Conservation (phyloP, 192 early-diverging fungal species). For the Nowakowskiella sp. region DNA sequence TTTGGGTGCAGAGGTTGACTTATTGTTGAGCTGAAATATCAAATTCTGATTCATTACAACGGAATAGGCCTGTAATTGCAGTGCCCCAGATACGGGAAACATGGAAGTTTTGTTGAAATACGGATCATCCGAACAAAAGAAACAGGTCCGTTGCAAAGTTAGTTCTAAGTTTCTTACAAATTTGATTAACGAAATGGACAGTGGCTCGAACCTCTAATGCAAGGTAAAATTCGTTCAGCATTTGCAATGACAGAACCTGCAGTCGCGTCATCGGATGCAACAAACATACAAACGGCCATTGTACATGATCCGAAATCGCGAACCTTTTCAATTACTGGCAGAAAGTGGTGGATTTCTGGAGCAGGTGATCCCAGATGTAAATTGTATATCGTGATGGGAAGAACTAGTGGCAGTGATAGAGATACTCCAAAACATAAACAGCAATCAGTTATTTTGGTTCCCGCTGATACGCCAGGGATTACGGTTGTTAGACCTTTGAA, state of each 20-base stretch:
- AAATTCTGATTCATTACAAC: not conserved
- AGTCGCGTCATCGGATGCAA: conserved; percentile 94
- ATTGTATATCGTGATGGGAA: conserved; percentile 90
- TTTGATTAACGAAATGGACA: not conserved
- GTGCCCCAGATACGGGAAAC: conserved; percentile 96
- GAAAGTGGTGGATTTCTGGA: conserved; percentile 99
- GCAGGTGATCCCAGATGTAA: conserved; percentile 90
- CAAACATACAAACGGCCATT: conserved; percentile 89
- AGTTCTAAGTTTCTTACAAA: not conserved
- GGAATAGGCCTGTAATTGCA: conserved; percentile 74
- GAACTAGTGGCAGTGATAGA: conserved; percentile 59
- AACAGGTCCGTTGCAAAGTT: conserved; percentile 55
- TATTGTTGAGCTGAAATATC: not conserved
- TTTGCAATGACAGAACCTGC: conserved; percentile 98
- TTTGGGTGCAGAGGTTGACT: conserved; percentile 69
- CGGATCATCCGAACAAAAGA: conserved; percentile 76
- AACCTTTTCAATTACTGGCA: conserved; percentile 43
- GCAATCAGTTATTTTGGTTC: conserved; percentile 86
- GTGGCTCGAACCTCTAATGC: conserved; percentile 67
- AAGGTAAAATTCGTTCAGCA: conserved; percentile 88
- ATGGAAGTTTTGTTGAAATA: conserved; percentile 99
- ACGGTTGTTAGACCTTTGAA: conserved; percentile 74
- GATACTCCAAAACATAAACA: conserved; percentile 59
- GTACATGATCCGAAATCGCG: conserved; percentile 18
- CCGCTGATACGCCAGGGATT: conserved; percentile 73